Percentiles rank a stretch among this genome's conserved stretches.
phyloP scores from a whole-genome alignment of 2,329 filamentous ascomycete genomes.

The Didymella lethalis region DNA sequence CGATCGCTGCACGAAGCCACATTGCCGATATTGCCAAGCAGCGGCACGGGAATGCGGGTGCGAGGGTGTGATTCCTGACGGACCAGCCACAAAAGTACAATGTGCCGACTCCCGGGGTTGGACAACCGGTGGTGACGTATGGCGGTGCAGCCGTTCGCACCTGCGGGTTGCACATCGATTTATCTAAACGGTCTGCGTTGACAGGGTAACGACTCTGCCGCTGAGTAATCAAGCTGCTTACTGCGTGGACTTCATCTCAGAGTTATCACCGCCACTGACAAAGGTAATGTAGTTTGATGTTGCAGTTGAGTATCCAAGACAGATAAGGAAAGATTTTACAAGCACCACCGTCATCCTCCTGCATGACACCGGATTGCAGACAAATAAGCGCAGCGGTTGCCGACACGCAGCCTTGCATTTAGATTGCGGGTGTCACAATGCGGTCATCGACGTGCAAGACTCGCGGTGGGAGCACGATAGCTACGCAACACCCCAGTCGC shows the following conservation, averaged over 20 bases:
- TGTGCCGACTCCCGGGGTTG: neutral
- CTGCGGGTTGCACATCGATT: neutral
- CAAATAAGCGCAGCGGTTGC: neutral
- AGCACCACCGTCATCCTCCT: neutral
- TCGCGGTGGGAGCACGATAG: neutral
- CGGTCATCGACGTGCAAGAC: neutral
- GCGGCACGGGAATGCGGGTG: neutral
- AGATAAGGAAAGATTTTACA: neutral
- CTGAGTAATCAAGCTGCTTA: neutral
- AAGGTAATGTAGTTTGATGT: neutral
- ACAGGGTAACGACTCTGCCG: neutral
- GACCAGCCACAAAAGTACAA: neutral
- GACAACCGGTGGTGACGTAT: neutral
- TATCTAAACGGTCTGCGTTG: neutral
- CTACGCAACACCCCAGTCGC: neutral
- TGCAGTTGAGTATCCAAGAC: neutral
- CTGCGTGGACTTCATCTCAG: neutral
- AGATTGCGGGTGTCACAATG: neutral
- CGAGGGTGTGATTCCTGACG: neutral
- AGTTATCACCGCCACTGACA: neutral
- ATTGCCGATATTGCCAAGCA: constrained; percentile 4
- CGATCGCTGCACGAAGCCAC: neutral
- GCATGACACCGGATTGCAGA: neutral
- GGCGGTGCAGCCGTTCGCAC: neutral
- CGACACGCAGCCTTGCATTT: neutral